Base-by-base conservation (phyloP, 768 basidiomycete species). In the Pleurotus tuber-regium region DNA sequence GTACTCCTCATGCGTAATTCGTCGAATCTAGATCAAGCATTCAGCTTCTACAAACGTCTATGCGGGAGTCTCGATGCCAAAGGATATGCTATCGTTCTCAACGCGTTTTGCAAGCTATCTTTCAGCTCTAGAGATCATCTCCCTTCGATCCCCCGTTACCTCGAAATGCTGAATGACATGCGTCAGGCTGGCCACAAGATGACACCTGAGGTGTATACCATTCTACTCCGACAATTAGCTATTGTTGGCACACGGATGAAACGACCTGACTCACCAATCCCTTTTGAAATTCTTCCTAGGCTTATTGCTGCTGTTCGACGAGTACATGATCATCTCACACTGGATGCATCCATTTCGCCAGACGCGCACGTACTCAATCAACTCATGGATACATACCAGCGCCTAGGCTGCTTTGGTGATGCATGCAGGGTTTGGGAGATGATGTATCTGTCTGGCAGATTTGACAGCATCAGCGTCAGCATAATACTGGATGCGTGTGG, bases 401-500 rank as follows among this genome's bases (percentile, higher is more conserved):
- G 84, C n/a, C 74, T 86, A 5, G 83, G 82, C 4, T 83, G 82
- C 53, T 88, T 86, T 54, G 70, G 69, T 1, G 87, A 89, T 52
- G 84, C 87, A 12, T 86, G 81, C 58, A 76, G 84, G 29, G 76
- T 96, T 2, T 98, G 93, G 92, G 84, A 92, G 61, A 74, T 75
- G 62, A 76, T 91, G 66, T 79, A 78, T 60, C 59, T 82, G 36
- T 70, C 80, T n/a, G 75, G 78, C 14, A 73, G 69, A 41, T 84
- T 78, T 59, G 78, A 86, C 65, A 69, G 81, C 48, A 66, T 75
- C 50, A 87, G 82, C 54, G 78, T 98, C 44, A 89, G 82, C 68
- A 88, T 94, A 70, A 84, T 94, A 55, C 66, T 96, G 25, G 93
- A 95, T 61, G 84, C 88, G 1, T 96, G 92, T 57, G 90, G 86